Conservation (phyloP, 805 yeast species). For the Danielia oregonensis region DNA sequence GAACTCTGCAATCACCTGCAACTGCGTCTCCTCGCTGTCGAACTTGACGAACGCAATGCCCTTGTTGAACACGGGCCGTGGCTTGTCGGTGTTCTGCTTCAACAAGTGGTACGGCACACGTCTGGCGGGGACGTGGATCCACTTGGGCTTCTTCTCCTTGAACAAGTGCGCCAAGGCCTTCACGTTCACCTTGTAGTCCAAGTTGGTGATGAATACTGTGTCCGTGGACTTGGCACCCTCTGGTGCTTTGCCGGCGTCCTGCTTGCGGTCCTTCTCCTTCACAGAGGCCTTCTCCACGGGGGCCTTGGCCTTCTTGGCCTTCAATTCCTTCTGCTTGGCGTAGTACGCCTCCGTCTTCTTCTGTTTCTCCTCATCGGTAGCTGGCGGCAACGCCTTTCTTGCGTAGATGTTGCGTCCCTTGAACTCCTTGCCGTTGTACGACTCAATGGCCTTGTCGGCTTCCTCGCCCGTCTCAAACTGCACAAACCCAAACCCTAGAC, state of each 20-base stretch:
- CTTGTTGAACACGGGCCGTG: constrained; percentile 42
- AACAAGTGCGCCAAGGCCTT: constrained; percentile 45
- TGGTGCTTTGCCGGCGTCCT: constrained; percentile 22
- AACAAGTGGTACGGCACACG: constrained; percentile 42
- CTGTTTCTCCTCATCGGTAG: constrained; percentile 42
- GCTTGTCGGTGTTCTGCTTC: constrained; percentile 42
- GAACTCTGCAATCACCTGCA: constrained; percentile 66
- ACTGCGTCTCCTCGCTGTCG: constrained; percentile 57
- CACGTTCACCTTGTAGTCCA: constrained; percentile 48
- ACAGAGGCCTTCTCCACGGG: not conserved
- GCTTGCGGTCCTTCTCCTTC: constrained; percentile 13
- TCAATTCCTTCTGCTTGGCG: constrained; percentile 20
- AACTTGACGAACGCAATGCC: constrained; percentile 68
- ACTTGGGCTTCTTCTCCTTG: constrained; percentile 47
- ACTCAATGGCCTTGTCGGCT: constrained; percentile 43
- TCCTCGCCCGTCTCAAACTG: constrained; percentile 44
- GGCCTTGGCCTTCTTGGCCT: constrained; percentile 11
- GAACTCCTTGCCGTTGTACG: constrained; percentile 40
- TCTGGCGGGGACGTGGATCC: constrained; percentile 58
- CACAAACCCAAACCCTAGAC: constrained; percentile 59
- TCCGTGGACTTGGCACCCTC: constrained; percentile 54
- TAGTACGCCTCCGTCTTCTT: constrained; percentile 32
- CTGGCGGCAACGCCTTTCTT: constrained; percentile 52
- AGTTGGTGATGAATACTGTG: constrained; percentile 60
- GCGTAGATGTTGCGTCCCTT: constrained; percentile 48